phyloP scores from a whole-genome alignment of 768 basidiomycete species.

The Podaxis mareebaensis region DNA sequence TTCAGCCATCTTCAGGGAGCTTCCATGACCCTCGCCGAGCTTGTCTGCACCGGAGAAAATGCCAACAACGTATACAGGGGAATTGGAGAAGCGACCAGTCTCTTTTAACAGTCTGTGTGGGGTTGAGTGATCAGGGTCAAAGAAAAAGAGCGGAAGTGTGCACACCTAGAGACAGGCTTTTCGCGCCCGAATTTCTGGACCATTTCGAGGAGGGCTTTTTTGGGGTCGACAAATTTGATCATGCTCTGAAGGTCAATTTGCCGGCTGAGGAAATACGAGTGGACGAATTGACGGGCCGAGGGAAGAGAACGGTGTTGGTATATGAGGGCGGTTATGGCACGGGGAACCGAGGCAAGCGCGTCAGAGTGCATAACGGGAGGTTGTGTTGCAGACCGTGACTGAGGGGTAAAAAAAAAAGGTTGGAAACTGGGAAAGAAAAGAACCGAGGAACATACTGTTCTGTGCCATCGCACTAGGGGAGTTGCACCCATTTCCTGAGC shows the following conservation, averaged over 20 bases:
- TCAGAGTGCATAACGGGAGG: conserved; percentile 73
- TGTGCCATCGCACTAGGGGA: conserved; percentile 80
- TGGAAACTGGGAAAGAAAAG: background rate
- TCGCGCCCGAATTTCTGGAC: conserved; percentile 72
- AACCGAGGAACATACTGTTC: conserved; percentile 51
- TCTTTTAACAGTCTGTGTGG: conserved; percentile 79
- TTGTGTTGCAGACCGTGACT: conserved; percentile 49
- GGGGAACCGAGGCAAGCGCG: conserved; percentile 84
- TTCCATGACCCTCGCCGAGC: conserved; percentile 94
- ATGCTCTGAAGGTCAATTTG: conserved; percentile 66
- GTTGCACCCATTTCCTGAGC: conserved; percentile 84
- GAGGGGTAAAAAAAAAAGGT: conserved; percentile 3
- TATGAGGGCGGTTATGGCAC: conserved; percentile 84
- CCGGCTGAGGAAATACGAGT: conserved; percentile 86
- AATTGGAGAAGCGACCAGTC: conserved; percentile 87
- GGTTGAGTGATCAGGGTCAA: background rate
- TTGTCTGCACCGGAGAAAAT: conserved; percentile 83
- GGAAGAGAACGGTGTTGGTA: conserved; percentile 86
- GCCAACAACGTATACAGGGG: conserved; percentile 95
- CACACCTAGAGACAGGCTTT: conserved; percentile 67
- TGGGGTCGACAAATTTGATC: conserved; percentile 39
- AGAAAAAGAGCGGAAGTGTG: conserved; percentile 26
- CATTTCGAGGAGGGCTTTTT: conserved; percentile 71
- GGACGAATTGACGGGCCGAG: conserved; percentile 86
- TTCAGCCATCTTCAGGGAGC: conserved; percentile 92